phyloP scores from a whole-genome alignment of 2,329 filamentous ascomycete genomes.

The Alternaria incomplexa region DNA sequence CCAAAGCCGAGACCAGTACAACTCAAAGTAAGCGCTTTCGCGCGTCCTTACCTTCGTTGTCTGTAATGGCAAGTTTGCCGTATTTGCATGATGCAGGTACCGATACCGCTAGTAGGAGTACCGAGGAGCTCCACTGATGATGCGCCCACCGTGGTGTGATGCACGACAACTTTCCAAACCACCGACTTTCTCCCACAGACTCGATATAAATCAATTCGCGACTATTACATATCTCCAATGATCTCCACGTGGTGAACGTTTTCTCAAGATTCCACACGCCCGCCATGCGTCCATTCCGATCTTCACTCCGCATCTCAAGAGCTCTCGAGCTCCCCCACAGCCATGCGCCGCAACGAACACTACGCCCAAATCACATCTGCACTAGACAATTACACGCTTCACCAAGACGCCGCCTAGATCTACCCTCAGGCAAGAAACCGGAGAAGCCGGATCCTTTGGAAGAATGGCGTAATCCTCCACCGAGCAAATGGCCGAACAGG shows the following conservation, averaged over 20 bases:
- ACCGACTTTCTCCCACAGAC: constrained; percentile 3
- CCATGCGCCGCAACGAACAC: constrained; percentile 29
- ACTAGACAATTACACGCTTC: constrained; percentile 16
- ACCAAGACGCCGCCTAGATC: constrained; percentile 27
- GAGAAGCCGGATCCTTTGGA: constrained; percentile 32
- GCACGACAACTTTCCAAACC: constrained; percentile 14
- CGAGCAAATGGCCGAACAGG: constrained; percentile 49
- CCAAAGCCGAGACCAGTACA: neutral
- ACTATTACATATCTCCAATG: constrained; percentile 14
- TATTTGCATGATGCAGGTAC: constrained; percentile 23
- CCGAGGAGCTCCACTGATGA: constrained; percentile 21
- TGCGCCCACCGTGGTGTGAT: constrained; percentile 44
- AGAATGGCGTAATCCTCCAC: constrained; percentile 43
- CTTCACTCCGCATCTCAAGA: constrained; percentile 30
- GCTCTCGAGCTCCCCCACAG: constrained; percentile 35
- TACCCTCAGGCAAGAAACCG: constrained; percentile 27
- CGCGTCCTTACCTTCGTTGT: neutral
- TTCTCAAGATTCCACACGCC: constrained; percentile 17
- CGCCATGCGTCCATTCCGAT: constrained; percentile 39
- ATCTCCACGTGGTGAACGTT: constrained; percentile 16
- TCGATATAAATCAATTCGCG: constrained; percentile 11
- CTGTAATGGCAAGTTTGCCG: constrained; percentile 11
- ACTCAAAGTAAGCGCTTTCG: neutral
- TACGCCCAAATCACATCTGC: constrained; percentile 25
- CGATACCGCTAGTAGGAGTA: constrained; percentile 14